Percentiles rank a stretch among this genome's conserved stretches.
Conservation (phyloP, 2,329 filamentous ascomycete species). For the Akanthomyces uredinophilus region DNA sequence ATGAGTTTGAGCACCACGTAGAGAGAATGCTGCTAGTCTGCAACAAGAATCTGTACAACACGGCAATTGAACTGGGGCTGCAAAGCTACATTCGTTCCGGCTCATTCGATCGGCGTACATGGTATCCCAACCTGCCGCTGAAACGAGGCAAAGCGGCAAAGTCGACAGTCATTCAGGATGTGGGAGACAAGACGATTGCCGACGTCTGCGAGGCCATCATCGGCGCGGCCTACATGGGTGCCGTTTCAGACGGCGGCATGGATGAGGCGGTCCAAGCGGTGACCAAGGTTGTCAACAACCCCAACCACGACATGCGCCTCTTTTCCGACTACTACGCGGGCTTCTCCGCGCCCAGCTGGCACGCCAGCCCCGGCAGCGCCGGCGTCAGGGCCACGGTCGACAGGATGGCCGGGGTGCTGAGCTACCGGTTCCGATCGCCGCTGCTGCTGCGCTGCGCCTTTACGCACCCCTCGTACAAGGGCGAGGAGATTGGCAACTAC, state of each 20-base stretch:
- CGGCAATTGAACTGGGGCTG: constrained; percentile 60
- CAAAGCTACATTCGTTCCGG: constrained; percentile 77
- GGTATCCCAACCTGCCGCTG: constrained; percentile 81
- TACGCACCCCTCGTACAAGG: constrained; percentile 79
- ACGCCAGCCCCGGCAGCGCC: constrained; percentile 49
- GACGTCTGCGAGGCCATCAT: constrained; percentile 95
- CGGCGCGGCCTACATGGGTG: constrained; percentile 67
- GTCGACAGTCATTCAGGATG: constrained; percentile 48
- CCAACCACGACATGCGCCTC: constrained; percentile 61
- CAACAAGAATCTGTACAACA: constrained; percentile 83
- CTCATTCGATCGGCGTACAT: constrained; percentile 73
- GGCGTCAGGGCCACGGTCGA: constrained; percentile 63
- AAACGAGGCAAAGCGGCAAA: constrained; percentile 63
- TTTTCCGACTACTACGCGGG: constrained; percentile 70
- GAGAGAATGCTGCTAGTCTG: constrained; percentile 86
- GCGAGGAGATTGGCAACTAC: constrained; percentile 77
- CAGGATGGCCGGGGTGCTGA: constrained; percentile 54
- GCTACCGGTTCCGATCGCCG: constrained; percentile 66
- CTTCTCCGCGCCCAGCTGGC: constrained; percentile 69
- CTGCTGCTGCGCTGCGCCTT: constrained; percentile 79
- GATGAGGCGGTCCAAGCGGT: constrained; percentile 60
- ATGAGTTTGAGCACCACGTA: constrained; percentile 85
- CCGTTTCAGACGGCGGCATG: constrained; percentile 35
- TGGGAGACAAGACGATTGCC: constrained; percentile 86
- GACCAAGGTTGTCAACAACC: constrained; percentile 62